A percentile compares a stretch with the other conserved stretches of the same genome.
phyloP scores from a whole-genome alignment of 2,329 filamentous ascomycete genomes.

The Penicillium decumbens region DNA sequence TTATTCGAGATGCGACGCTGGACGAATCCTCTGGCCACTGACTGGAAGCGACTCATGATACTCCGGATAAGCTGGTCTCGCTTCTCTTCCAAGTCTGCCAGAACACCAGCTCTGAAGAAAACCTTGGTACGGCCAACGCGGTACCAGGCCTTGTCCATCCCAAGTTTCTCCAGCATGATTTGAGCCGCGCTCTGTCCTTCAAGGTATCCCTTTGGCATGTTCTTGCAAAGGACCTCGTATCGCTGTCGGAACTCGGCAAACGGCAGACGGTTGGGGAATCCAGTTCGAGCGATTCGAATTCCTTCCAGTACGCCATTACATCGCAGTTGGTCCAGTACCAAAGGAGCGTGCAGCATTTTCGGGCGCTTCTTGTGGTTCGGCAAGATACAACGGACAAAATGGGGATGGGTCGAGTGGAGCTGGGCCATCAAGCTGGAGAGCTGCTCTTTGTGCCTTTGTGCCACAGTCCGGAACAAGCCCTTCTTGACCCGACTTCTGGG shows the following conservation, averaged over 20 bases:
- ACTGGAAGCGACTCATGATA: slow-evolving; percentile 91
- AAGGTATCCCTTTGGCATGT: slow-evolving; percentile 83
- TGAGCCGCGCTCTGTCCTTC: slow-evolving; percentile 82
- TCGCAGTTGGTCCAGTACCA: slow-evolving; percentile 95
- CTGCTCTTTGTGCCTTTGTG: slow-evolving; percentile 95
- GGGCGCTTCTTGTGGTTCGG: slow-evolving; percentile 97
- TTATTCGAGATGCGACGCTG: slow-evolving; percentile 88
- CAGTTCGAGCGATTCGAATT: slow-evolving; percentile 92
- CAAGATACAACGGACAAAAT: slow-evolving; percentile 95
- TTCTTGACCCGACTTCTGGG: slow-evolving; percentile 84
- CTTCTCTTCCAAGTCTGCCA: slow-evolving; percentile 94
- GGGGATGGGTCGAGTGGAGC: slow-evolving; percentile 91
- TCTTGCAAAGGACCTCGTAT: slow-evolving; percentile 87
- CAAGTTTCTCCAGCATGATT: slow-evolving; percentile 84
- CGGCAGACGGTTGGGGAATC: slow-evolving; percentile 87
- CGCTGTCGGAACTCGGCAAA: slow-evolving; percentile 93
- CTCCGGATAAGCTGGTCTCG: slow-evolving; percentile 87
- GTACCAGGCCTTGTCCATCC: slow-evolving; percentile 78
- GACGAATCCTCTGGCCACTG: slow-evolving; percentile 81
- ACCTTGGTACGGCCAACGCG: slow-evolving; percentile 95
- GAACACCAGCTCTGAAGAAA: slow-evolving; percentile 92
- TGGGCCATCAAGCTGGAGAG: slow-evolving; percentile 94
- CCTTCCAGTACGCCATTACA: slow-evolving; percentile 99
- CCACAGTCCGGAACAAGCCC: slow-evolving; percentile 92
- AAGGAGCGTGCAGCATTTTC: slow-evolving; percentile 82